Percentiles rank a stretch among this genome's conserved stretches.
These are phyloP conservation scores for Taphrina betulina DNA, from an alignment of 1,139 yeast genomes.

Conservation along the genomic window DNA sequence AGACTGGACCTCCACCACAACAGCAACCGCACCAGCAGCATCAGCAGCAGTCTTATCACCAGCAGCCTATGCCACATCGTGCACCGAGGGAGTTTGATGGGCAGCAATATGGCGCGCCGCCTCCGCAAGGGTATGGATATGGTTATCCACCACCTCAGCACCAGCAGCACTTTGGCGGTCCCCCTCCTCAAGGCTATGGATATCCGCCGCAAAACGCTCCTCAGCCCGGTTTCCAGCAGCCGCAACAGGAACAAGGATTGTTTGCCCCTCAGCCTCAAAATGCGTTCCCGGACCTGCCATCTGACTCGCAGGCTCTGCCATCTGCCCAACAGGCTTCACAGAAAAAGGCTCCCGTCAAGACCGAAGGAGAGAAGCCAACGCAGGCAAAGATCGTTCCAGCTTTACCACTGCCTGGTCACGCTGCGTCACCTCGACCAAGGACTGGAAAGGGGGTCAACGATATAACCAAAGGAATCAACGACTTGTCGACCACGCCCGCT, in stretches of 20 bases:
- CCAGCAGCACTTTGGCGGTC: slow-evolving; percentile 40
- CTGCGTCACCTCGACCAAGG: slow-evolving; percentile 40
- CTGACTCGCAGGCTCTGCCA: slow-evolving; percentile 32
- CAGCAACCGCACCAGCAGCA: slow-evolving; percentile 18
- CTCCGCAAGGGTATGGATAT: slow-evolving; percentile 37
- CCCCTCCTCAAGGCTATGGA: slow-evolving; percentile 39
- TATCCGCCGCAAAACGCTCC: slow-evolving; percentile 47
- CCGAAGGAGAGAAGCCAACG: slow-evolving; percentile 28
- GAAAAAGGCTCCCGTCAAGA: slow-evolving; percentile 39
- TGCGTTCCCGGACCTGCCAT: slow-evolving; percentile 41
- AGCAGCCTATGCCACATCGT: too few species aligned
- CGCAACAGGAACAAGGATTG: slow-evolving; percentile 41
- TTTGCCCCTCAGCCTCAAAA: slow-evolving; percentile 45
- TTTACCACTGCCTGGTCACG: slow-evolving; percentile 39
- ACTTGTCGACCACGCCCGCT: slow-evolving; percentile 18
- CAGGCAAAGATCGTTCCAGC: slow-evolving; percentile 36
- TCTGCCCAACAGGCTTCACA: slow-evolving; percentile 10
- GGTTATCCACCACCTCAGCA: slow-evolving; percentile 40
- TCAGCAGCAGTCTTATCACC: too few species aligned
- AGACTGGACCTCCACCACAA: slow-evolving; percentile 23
- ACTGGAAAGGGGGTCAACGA: slow-evolving; percentile 37
- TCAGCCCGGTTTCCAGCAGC: slow-evolving; percentile 53
- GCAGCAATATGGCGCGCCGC: slow-evolving; percentile 34
- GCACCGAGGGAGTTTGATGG: slow-evolving; percentile 27
- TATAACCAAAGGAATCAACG: slow-evolving; percentile 45